Conservation (phyloP, 139 green algal genomes). For the Marvania coccoides region DNA sequence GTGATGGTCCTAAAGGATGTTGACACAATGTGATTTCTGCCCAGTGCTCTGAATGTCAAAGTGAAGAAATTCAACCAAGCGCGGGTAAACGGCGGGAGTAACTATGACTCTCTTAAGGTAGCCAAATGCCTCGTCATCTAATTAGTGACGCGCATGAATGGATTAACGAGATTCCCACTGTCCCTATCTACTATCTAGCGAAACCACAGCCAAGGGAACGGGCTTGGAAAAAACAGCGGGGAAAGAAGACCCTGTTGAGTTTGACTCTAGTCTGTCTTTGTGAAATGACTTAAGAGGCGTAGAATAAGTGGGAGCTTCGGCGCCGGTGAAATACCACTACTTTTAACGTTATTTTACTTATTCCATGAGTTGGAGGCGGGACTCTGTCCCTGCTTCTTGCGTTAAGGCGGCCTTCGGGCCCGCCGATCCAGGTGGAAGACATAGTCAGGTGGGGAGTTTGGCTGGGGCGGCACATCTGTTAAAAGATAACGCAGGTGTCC, state of each 20-base stretch:
- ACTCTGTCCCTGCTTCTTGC: conserved; percentile 68
- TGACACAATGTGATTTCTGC: conserved; percentile 97
- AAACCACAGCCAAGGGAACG: conserved; percentile 69
- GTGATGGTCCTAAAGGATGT: conserved; percentile 84
- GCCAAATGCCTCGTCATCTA: conserved; percentile 72
- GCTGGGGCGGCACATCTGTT: conserved; percentile 88
- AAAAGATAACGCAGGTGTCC: conserved; percentile 89
- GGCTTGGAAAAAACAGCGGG: conserved; percentile 72
- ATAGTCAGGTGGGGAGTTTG: conserved; percentile 91
- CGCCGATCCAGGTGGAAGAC: conserved; percentile 75
- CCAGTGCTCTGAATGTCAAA: conserved; percentile 96
- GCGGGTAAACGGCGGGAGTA: conserved; percentile 90
- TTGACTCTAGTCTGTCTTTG: conserved; percentile 83
- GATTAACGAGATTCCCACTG: conserved; percentile 82
- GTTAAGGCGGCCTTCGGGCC: conserved; percentile 49
- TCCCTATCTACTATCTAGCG: conserved; percentile 78
- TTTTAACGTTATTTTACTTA: conserved; percentile 85
- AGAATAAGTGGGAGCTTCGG: conserved; percentile 79
- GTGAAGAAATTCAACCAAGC: conserved; percentile 96
- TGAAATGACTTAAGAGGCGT: conserved; percentile 79
- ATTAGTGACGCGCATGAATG: conserved; percentile 67
- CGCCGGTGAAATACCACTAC: conserved; percentile 81
- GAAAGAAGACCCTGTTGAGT: conserved; percentile 87
- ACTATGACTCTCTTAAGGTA: conserved; percentile 83
- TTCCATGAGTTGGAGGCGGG: conserved; percentile 76